Percentiles rank a stretch among this genome's conserved stretches.
phyloP scores from a whole-genome alignment of 2,329 filamentous ascomycete species.

The Diaporthe destruens region DNA sequence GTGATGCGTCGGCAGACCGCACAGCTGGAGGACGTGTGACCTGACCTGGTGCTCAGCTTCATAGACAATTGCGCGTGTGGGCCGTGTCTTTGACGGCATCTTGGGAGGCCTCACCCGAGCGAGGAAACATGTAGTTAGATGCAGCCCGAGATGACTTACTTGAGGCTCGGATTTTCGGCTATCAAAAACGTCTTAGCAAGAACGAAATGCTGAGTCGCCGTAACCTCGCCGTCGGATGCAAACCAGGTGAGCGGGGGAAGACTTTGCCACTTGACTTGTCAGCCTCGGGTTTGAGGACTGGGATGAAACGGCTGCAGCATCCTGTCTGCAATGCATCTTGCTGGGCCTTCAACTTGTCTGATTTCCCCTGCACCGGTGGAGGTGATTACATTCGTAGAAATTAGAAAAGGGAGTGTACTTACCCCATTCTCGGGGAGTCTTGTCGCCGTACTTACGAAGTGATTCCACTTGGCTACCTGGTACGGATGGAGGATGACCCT shows the following conservation, averaged over 20 bases:
- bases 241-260: conserved; percentile 11
- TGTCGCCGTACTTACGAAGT: conserved; percentile 7
- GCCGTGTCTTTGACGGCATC: conserved; percentile 4
- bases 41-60: conserved; percentile 19
- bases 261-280: conserved; percentile 18
- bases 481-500: conserved; percentile 11
- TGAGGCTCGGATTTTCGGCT: conserved; percentile 13
- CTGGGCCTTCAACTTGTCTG: conserved; percentile 11
- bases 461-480: conserved; percentile 21
- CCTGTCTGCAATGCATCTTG: background rate
- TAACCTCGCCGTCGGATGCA: conserved; percentile 4
- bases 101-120: background rate
- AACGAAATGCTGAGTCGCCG: conserved; percentile 18
- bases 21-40: conserved; percentile 9
- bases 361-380: background rate
- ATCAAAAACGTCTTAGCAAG: conserved; percentile 2
- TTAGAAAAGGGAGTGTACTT: background rate
- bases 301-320: conserved; percentile 10
- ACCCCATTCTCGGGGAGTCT: conserved; percentile 23
- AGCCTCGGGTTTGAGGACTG: background rate
- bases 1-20: conserved; percentile 13
- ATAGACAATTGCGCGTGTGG: background rate
- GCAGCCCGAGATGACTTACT: background rate
- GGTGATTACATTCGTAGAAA: background rate
- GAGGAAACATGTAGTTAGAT: background rate